Evolutionary conservation across 345 rosid genomes (phyloP).

Genomic region (Eucalyptus globulus): DNA sequence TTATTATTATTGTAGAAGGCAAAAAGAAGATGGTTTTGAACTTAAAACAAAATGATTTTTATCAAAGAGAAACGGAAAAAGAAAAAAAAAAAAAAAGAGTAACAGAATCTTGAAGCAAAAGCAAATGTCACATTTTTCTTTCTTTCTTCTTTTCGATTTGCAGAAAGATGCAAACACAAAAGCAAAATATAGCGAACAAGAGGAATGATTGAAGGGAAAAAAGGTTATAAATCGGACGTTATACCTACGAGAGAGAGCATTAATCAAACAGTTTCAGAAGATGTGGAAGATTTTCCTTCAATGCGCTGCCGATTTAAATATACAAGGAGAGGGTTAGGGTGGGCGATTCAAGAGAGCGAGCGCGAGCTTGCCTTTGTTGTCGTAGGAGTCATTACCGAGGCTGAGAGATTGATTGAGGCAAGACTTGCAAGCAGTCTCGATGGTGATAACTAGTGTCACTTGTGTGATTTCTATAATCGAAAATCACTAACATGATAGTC

Average conservation of each 20-base stretch:
- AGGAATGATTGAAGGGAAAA: background rate
- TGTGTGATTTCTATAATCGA: too few species aligned
- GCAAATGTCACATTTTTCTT: background rate
- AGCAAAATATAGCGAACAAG: background rate
- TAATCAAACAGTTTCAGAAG: too few species aligned
- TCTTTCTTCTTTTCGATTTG: background rate
- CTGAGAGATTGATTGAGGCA: fast-evolving
- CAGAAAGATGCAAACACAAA: background rate
- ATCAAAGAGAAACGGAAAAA: too few species aligned
- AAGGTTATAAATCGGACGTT: fast-evolving
- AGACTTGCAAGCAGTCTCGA: fast-evolving
- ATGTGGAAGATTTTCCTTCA: too few species aligned
- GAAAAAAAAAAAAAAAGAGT: background rate
- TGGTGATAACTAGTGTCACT: background rate
- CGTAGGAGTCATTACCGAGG: fast-evolving
- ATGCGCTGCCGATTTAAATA: too few species aligned
- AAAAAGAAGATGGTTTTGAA: too few species aligned
- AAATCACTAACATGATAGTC: too few species aligned
- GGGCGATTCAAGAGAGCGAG: background rate
- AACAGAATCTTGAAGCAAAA: background rate
- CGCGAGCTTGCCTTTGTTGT: background rate
- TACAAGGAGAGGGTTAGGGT: background rate
- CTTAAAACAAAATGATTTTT: too few species aligned
- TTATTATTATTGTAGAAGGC: too few species aligned
- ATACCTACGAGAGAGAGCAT: background rate